Conservation (phyloP, 2,329 filamentous ascomycete species). For the Sporothrix humicola region DNA sequence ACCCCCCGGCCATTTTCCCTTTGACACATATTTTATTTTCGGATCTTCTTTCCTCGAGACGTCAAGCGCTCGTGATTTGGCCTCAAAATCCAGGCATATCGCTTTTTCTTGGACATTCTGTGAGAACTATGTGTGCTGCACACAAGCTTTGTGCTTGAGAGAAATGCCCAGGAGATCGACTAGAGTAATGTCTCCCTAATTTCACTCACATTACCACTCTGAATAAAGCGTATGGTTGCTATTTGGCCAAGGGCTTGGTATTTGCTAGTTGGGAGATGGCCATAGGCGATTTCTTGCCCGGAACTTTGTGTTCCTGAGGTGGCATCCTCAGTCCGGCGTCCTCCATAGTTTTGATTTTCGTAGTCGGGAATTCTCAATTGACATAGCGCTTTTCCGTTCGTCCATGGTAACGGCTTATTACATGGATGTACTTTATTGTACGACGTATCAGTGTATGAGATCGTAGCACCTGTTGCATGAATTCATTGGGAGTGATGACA, state of each 20-base stretch:
- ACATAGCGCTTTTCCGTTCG: no score
- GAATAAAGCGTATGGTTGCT: no score
- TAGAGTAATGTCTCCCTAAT: neutral
- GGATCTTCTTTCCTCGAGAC: no score
- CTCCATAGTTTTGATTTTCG: no score
- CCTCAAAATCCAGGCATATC: neutral
- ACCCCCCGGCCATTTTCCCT: neutral
- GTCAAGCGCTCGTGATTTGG: no score
- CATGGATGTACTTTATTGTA: no score
- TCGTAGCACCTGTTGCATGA: no score
- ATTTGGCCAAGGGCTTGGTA: conserved; percentile 21
- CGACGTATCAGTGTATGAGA: no score
- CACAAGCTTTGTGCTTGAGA: neutral
- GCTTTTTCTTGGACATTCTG: neutral
- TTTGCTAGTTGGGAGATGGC: neutral
- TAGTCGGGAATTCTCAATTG: no score
- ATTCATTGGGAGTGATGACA: no score
- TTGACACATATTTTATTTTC: conserved; percentile 1
- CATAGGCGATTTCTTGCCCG: neutral
- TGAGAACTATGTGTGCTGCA: neutral
- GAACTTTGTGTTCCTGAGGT: conserved; percentile 5
- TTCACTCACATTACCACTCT: neutral
- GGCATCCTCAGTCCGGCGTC: no score
- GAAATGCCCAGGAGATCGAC: neutral
- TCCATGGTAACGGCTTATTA: no score